Percentiles rank a stretch among this genome's conserved stretches.
Conservation (phyloP, 345 rosid species). For the Boechera divaricarpa region DNA sequence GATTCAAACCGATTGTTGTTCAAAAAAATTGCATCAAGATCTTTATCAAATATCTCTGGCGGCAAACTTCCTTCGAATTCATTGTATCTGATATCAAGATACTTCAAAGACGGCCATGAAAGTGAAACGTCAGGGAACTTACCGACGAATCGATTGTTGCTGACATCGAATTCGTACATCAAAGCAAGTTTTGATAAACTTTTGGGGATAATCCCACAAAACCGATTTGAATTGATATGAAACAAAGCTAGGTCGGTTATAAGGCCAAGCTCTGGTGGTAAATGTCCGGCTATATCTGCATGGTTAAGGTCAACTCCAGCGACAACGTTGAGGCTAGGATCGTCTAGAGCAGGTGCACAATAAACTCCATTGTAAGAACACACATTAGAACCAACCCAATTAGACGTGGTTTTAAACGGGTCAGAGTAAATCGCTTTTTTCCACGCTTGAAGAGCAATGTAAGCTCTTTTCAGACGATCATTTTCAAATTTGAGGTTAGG, state of each 20-base stretch:
- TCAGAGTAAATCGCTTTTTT: constrained; percentile 64
- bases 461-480: constrained; percentile 54
- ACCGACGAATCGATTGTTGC: constrained; percentile 73
- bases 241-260: constrained; percentile 66
- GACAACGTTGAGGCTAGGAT: constrained; percentile 51
- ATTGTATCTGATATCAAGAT: constrained; percentile 63
- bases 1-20: constrained; percentile 66
- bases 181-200: constrained; percentile 53
- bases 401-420: constrained; percentile 55
- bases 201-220: constrained; percentile 69
- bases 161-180: constrained; percentile 67
- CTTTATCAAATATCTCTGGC: constrained; percentile 52
- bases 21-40: constrained; percentile 70
- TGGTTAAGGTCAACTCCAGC: constrained; percentile 76
- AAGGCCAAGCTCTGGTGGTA: constrained; percentile 64
- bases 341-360: constrained; percentile 61
- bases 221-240: constrained; percentile 73
- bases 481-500: constrained; percentile 53
- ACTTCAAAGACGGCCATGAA: constrained; percentile 54
- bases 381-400: constrained; percentile 69
- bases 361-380: constrained; percentile 67
- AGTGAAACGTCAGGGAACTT: constrained; percentile 54
- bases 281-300: constrained; percentile 67
- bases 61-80: constrained; percentile 72
- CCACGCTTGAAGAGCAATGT: constrained; percentile 71